Base-by-base conservation (phyloP, 331 rosid species). In the Erythrophleum ivorense region DNA sequence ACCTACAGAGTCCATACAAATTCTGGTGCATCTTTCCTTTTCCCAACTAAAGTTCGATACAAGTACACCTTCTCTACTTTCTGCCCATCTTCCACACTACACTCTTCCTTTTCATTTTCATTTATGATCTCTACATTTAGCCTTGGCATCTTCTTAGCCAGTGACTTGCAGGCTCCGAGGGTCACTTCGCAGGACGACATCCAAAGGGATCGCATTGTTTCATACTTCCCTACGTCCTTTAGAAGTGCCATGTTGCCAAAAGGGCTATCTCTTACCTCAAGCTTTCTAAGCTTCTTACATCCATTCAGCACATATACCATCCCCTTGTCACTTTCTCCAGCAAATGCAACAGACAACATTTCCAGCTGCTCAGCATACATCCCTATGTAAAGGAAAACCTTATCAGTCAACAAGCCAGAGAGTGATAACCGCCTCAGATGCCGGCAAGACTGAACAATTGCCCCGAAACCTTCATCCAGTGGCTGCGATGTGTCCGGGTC, bases 131-230 rank as follows among this genome's bases (percentile, higher is more conserved):
- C 99, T 82, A 95, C 94, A 21, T 92, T 95, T 55, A 95, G 87
- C 78, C 84, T 79, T 1, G 97, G 97, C 98, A 92, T 93, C 91
- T 83, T 86, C 92, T 75, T 43, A 0, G 98, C 99, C 6, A 95
- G 80, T 14, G 71, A 63, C 86, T 93, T 92, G 91, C 97, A 93
- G 55, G 91, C 97, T 65, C 92, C 97, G 0, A 92, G 90, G 29
- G 98, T 92, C 46, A 95, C 90, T 58, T 91, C 85, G 6, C 99
- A 93, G 77, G 99, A 90, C 84, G 97, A 95, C 99, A 93, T 95
- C 99, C 96, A 95, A 93, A 95, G 99, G 97, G 97, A 96, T 90
- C 97, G 98, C 98, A 96, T 92, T 88, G 97, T 87, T 84, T 95
- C 99, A 90, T 93, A 95, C 98, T 95, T 95, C 87, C 99, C 97